These are phyloP conservation scores for Cladosporium sp. DNA, from an alignment of 2,329 filamentous ascomycete genomes.

Conservation along the genomic window DNA sequence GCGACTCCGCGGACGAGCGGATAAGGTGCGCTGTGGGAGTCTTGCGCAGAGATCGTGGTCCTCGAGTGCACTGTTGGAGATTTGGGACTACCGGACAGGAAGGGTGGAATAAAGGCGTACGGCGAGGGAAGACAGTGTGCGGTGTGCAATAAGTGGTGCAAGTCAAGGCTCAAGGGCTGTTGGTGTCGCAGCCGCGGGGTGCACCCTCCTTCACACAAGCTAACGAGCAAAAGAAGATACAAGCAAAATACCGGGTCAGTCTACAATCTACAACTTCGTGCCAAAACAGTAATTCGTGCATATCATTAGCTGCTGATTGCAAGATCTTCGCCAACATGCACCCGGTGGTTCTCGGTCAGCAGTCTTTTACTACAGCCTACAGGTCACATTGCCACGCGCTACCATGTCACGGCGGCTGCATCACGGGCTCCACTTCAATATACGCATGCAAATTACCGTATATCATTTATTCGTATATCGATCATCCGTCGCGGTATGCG, in stretches of 20 bases:
- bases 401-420: background rate
- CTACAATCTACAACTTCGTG: background rate
- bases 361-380: background rate
- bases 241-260: background rate
- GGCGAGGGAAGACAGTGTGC: background rate
- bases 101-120: background rate
- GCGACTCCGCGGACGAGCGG: background rate
- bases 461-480: constrained; percentile 10
- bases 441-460: background rate
- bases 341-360: background rate
- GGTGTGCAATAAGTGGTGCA: background rate
- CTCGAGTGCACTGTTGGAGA: background rate
- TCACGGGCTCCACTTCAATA: constrained; percentile 2
- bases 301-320: background rate
- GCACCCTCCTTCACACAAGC: background rate
- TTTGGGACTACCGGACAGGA: background rate
- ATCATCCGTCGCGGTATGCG: background rate
- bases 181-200: background rate
- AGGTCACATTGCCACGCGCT: background rate
- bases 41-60: background rate
- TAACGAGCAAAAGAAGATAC: background rate
- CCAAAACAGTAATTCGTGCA: background rate
- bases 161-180: background rate
- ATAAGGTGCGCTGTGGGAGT: background rate
- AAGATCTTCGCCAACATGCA: background rate